Evolutionary conservation across 2,329 filamentous ascomycete species (phyloP), one percentile per base, ranked within the genome.

Genomic region (Aspergillus sojae): DNA sequence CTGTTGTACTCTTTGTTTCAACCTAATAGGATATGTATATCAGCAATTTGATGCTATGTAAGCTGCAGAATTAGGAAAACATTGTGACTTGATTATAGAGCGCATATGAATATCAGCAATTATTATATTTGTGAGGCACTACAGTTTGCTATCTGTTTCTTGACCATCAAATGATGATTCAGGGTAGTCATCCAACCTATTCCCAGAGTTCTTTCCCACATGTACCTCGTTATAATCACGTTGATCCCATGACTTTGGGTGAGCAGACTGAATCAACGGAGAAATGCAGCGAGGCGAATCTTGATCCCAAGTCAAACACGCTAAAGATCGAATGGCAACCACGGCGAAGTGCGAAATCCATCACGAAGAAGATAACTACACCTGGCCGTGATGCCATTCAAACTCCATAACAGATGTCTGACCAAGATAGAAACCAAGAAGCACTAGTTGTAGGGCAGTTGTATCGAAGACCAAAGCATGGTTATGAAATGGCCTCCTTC

Each of bases 391-490:
- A 60, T 53, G 34, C 56, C 46, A 60, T 45, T 56, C 53, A 58
- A 57, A 39, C 46, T 39, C 41, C 60, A 58, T 57, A 54, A 56
- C 32, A 53, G 19, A 45, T 36, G 28, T 43, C 23, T 21, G 28
- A 23, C 26, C 23, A 45, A 7, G 12, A 11, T 41, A 56, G n/a
- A 48, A 58, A 64, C 12, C 57, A 57, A 65, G 61, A 63, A 62
- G 39, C 57, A 57, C 30, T 83, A 71, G 62, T 74, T 87, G 67
- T 87, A 72, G 84, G 85, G 83, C 80, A 84, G 74, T 82, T 83
- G 85, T 87, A 87, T 87, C 85, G 83, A 80, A 83, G 81, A 77
- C 80, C 76, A 76, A 77, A 77, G 80, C 83, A 84, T 77, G 69
- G 72, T 71, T 66, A 75, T 63, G 76, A 78, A 77, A 76, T 74